Evolutionary conservation across 108 stramenopile genomes (phyloP), one percentile per base, ranked within the genome.

Genomic region (Aureococcus anophagefferens): DNA sequence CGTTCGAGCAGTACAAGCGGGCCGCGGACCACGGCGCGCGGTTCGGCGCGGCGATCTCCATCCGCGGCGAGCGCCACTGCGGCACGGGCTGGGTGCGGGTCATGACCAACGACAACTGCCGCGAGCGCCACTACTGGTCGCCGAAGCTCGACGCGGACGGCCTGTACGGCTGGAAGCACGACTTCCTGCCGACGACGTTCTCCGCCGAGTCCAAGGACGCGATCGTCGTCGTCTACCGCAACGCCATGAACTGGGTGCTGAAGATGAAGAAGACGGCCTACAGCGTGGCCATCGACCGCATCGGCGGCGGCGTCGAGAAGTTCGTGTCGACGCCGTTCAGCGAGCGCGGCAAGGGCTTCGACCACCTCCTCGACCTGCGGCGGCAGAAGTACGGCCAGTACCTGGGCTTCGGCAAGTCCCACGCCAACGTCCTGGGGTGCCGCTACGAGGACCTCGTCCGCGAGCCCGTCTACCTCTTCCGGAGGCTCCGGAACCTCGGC

Each of bases 111-210:
- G 25, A 16, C 0, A 59, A 59, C 51, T 59, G 51, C 51, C 14
- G 25, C 14, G 21, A 25, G 21, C 17, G 51, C 21, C 51, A 59
- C 51, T 25, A 59, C 51, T 59, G 51, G 51, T 59, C 51, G 25
- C 51, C 51, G 21, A 16, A 59, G 21, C 14, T 59, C 21, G 51
- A 59, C 51, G 51, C 51, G 51, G 51, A 59, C 51, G 51, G 51
- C 21, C 51, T 59, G 7, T 59, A 59, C 51, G 51, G 51, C 51
- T 59, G 51, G 51, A 59, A 59, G 51, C 51, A 59, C 51, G 51
- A 59, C 51, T 59, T 59, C 51, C 3, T 59, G 21, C 51, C 51
- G 21, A 1, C 17, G 51, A 25, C 51, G 7, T 59, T 59, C 51
- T 3, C 14, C 51, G 51, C 51, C 21, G 21, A 1, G 25, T 59